A percentile compares a stretch with the other conserved stretches of the same genome.
These are phyloP conservation scores for Trametes elegans DNA, from an alignment of 768 basidiomycete species.

Conservation along the genomic window DNA sequence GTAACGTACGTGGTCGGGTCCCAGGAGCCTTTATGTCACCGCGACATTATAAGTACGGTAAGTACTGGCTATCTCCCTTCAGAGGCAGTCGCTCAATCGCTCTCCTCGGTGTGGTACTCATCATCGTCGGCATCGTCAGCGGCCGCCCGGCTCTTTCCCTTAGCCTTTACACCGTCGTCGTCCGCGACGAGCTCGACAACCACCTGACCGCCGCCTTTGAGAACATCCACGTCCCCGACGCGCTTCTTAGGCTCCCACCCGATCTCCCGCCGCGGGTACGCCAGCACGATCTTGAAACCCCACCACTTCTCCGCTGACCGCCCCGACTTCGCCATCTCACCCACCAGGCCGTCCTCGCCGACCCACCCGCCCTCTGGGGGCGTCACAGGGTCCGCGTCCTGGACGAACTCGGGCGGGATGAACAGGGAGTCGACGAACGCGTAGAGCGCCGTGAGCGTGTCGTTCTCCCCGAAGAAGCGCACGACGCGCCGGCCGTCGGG, in stretches of 20 bases:
- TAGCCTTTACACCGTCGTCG: conserved; percentile 17
- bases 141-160: conserved; percentile 18
- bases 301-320: conserved; percentile 50
- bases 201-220: conserved; percentile 65
- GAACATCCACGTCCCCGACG: conserved; percentile 45
- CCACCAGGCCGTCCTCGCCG: conserved; percentile 36
- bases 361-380: conserved; percentile 36
- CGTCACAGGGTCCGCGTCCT: conserved; percentile 40
- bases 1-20: too few relatives aligned
- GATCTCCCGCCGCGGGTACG: conserved; percentile 71
- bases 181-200: conserved; percentile 51
- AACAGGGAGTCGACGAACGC: conserved; percentile 67
- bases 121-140: conserved; percentile 27
- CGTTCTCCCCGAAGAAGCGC: conserved; percentile 47
- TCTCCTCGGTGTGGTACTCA: conserved; percentile 20
- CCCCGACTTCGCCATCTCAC: conserved; percentile 29
- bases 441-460: conserved; percentile 64
- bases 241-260: conserved; percentile 41
- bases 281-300: conserved; percentile 66
- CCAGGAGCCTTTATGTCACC: background rate
- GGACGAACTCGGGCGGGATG: conserved; percentile 39
- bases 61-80: too few relatives aligned
- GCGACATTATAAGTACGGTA: too few relatives aligned
- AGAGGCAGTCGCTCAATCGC: background rate
- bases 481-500: conserved; percentile 54